Conservation (phyloP, 1,284 basidiomycete genomes). For the Athelia psychrophila region DNA sequence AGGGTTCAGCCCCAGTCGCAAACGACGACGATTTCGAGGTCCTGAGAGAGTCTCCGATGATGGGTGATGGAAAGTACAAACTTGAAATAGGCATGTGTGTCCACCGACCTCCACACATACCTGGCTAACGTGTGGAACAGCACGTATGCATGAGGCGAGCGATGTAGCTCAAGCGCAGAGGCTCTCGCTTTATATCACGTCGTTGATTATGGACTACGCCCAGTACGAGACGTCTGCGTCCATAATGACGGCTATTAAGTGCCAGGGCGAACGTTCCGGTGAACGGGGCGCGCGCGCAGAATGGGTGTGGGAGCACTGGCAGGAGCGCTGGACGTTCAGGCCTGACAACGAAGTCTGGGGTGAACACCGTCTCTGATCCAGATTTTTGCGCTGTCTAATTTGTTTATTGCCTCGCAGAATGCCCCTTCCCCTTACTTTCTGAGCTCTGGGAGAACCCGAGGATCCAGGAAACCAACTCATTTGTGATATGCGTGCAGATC, state of each 20-base stretch:
- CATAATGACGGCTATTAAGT: constrained; percentile 74
- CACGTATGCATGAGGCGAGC: constrained; percentile 22
- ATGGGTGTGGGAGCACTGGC: constrained; percentile 72
- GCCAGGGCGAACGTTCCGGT: constrained; percentile 56
- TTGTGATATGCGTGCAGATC: constrained; percentile 69
- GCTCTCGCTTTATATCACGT: constrained; percentile 66
- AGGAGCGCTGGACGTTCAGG: constrained; percentile 63
- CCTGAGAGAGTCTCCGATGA: constrained; percentile 57
- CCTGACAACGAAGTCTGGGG: constrained; percentile 72
- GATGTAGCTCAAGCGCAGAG: constrained; percentile 22
- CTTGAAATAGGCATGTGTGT: constrained; percentile 54
- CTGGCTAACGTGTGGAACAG: constrained; percentile 11
- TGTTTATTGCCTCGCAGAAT: constrained; percentile 38
- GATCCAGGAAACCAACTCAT: constrained; percentile 59
- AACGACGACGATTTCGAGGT: constrained; percentile 50
- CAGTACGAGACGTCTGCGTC: constrained; percentile 56
- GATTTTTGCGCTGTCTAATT: constrained; percentile 2
- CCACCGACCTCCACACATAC: neutral
- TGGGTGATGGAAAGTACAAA: constrained; percentile 75
- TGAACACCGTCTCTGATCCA: constrained; percentile 21
- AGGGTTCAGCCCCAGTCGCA: constrained; percentile 15
- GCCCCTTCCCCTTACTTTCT: constrained; percentile 62
- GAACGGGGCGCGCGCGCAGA: constrained; percentile 63
- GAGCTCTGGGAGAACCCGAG: constrained; percentile 55
- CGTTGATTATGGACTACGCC: constrained; percentile 57